phyloP scores from a whole-genome alignment of 1,284 basidiomycete genomes.

The Omphalotus olearius region DNA sequence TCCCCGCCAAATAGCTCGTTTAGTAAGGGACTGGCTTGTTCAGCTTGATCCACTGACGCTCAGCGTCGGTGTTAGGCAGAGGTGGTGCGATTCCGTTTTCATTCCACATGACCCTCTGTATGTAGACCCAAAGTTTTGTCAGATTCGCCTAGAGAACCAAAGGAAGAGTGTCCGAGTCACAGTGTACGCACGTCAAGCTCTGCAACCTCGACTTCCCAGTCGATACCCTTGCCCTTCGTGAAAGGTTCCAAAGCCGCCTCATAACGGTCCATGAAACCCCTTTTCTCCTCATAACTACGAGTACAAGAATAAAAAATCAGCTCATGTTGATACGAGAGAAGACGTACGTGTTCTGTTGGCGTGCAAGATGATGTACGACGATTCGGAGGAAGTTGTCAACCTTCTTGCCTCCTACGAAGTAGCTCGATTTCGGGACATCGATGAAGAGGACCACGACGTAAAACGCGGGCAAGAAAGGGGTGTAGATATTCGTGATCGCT shows the following conservation, averaged over 20 bases:
- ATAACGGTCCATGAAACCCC: constrained; percentile 11
- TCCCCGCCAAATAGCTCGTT: too few relatives aligned
- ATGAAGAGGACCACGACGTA: constrained; percentile 21
- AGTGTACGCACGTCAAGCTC: constrained; percentile 12
- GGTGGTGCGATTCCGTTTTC: constrained; percentile 14
- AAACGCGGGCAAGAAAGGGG: constrained; percentile 17
- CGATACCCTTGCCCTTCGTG: constrained; percentile 14
- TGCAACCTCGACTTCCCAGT: constrained; percentile 14
- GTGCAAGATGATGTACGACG: constrained; percentile 17
- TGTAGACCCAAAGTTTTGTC: not conserved
- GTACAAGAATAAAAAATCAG: not conserved
- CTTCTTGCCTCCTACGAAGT: constrained; percentile 15
- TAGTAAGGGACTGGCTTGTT: constrained; percentile 8
- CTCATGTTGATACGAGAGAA: not conserved
- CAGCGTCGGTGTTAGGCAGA: constrained; percentile 3
- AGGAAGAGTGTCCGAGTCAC: too few relatives aligned
- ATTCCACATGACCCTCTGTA: constrained; percentile 13
- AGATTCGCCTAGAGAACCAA: not conserved
- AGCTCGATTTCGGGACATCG: constrained; percentile 15
- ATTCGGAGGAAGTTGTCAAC: constrained; percentile 16
- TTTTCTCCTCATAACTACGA: constrained; percentile 5
- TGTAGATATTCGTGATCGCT: constrained; percentile 18
- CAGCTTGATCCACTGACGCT: constrained; percentile 5
- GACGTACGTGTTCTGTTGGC: constrained; percentile 14
- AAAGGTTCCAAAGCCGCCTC: constrained; percentile 12